Evolutionary conservation across 169 alveolate species (phyloP), one percentile per base, ranked within the genome.

Genomic region (Cryptosporidium meleagridis): DNA sequence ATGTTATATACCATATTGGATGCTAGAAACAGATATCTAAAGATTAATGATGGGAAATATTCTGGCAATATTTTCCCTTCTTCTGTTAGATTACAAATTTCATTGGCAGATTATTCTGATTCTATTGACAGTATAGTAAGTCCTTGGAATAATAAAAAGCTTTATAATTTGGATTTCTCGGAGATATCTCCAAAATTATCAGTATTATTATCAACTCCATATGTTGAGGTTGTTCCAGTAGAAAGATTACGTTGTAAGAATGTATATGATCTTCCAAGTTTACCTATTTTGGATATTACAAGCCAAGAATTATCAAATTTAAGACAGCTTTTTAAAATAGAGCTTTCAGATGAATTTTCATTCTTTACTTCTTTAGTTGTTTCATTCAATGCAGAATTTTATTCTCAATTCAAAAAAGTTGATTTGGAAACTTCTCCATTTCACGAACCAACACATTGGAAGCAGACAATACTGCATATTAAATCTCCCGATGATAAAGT

Each of bases 1-100:
- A 96, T 96, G 98, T 72, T 95, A 14, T 97, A 95, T 84, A 95
- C 97, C n/a, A 94, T 93, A 21, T 75, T 96, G 10, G 92, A 87
- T 44, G 97, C 98, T 1, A 91, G 98, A 75, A 97, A 95, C 70
- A 94, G 91, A 93, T 96, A 80, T 35, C 14, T 80, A 7, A 80
- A 80, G 55, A 45, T 29, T 14, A 23, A 21, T 10, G n/a, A 73
- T 73, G 86, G 86, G 18, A 70, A n/a, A 14, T 73, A 33, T 55
- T 52, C 45, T 37, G 89, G 89, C 2, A 16, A 80, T 33, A 62
- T 80, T 10, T 80, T 80, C 39, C 89, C 89, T 10, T 80, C 89
- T 26, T 80, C 89, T 18, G 89, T 80, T 9, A 37, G 52, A 37
- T 39, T 80, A 14, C 80, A 80, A 39, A 12, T 80, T 31, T 59